These are phyloP conservation scores for Penicillium odoratum DNA, from an alignment of 495 filamentous ascomycete species.

Conservation along the genomic window DNA sequence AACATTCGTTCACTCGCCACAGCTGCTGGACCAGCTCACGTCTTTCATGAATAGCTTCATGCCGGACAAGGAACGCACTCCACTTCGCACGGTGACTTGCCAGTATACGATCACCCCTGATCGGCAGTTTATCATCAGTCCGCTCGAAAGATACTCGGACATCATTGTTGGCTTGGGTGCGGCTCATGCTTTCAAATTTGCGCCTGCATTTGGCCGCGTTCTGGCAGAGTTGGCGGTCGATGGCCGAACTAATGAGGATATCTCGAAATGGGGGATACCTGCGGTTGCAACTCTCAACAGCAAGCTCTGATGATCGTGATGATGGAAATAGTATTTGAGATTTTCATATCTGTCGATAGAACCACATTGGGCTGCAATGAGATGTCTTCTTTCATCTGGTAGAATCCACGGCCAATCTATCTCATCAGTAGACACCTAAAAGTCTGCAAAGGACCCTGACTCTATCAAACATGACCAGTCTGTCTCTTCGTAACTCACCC, in stretches of 20 bases:
- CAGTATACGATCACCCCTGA: constrained; percentile 33
- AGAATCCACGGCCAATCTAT: neutral
- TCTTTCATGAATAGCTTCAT: constrained; percentile 24
- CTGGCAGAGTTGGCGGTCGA: constrained; percentile 32
- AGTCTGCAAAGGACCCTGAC: neutral
- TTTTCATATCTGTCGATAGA: neutral
- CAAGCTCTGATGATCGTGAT: constrained; percentile 7
- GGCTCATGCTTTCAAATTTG: constrained; percentile 36
- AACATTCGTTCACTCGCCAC: constrained; percentile 27
- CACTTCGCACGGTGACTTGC: constrained; percentile 31
- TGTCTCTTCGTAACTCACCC: constrained; percentile 1
- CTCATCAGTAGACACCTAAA: neutral
- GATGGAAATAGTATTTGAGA: neutral
- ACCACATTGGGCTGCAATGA: neutral
- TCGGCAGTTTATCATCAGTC: constrained; percentile 31
- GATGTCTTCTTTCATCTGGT: neutral
- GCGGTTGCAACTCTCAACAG: constrained; percentile 4
- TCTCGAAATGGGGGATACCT: constrained; percentile 24
- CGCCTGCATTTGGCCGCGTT: constrained; percentile 30
- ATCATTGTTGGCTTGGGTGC: constrained; percentile 31
- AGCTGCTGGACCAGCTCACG: constrained; percentile 22
- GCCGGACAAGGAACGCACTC: constrained; percentile 24
- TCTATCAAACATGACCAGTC: constrained; percentile 5
- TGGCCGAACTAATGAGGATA: constrained; percentile 29
- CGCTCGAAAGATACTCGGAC: constrained; percentile 23